These are phyloP conservation scores for Novymonas esmeraldas DNA, from an alignment of 208 protist genomes.

Conservation along the genomic window DNA sequence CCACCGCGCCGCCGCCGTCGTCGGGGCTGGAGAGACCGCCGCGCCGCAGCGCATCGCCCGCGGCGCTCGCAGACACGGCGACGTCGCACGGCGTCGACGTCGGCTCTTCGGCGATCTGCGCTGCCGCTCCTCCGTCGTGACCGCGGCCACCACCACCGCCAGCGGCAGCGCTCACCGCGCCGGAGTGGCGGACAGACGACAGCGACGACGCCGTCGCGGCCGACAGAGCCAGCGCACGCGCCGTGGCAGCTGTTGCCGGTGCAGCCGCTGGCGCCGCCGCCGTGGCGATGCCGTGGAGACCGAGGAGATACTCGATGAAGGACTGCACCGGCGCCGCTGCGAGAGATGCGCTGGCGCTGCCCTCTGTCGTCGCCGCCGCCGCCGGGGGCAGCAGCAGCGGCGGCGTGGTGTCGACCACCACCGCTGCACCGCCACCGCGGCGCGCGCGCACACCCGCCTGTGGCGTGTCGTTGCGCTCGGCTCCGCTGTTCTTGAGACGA, in stretches of 20 bases:
- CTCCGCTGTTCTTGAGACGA: neutral
- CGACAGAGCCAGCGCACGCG: neutral
- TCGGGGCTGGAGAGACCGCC: neutral
- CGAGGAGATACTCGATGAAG: slow-evolving; percentile 11
- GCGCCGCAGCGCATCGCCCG: too few relatives aligned
- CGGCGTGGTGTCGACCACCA: too few relatives aligned
- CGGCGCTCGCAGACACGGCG: too few relatives aligned
- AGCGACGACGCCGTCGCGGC: neutral
- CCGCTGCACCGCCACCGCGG: neutral
- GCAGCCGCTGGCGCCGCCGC: neutral
- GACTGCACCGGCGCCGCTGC: slow-evolving; percentile 8
- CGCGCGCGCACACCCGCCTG: neutral
- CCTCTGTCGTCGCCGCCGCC: too few relatives aligned
- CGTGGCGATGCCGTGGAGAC: slow-evolving; percentile 12
- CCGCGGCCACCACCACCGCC: too few relatives aligned
- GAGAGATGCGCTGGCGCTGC: too few relatives aligned
- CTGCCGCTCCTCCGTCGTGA: too few relatives aligned
- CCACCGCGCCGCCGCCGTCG: slow-evolving; percentile 26
- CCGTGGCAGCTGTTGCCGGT: too few relatives aligned
- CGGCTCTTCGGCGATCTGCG: neutral
- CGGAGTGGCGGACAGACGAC: neutral
- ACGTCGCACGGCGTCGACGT: too few relatives aligned
- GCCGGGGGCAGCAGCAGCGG: too few relatives aligned
- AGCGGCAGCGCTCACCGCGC: neutral
- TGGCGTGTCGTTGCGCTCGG: neutral